Percentiles rank a stretch among this genome's conserved stretches.
Evolutionary conservation across 73 alveolate genomes (phyloP).

Genomic region (Paramecium octaurelia): DNA sequence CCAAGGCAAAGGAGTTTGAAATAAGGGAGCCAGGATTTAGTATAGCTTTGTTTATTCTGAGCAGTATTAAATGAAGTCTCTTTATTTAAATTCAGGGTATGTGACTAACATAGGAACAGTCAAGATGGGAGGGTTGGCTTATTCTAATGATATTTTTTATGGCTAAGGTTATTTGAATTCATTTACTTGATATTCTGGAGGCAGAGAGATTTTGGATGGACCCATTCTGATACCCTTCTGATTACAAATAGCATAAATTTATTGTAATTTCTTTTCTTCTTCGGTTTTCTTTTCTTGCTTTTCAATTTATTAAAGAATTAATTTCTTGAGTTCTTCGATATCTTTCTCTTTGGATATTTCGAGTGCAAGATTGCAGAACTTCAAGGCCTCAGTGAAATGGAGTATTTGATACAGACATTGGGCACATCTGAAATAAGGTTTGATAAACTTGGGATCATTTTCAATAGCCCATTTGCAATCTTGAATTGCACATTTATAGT

Average conservation of each 20-base stretch:
- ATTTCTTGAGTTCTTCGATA: constrained; percentile 4
- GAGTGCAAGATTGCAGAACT: constrained; percentile 36
- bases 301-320: constrained; percentile 17
- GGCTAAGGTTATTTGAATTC: neutral
- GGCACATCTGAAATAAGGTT: constrained; percentile 62
- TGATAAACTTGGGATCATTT: constrained; percentile 48
- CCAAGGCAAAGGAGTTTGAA: constrained; percentile 60
- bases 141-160: constrained; percentile 1
- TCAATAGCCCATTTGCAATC: constrained; percentile 65
- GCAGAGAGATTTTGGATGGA: constrained; percentile 5
- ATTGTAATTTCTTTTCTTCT: constrained; percentile 35
- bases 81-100: constrained; percentile 57
- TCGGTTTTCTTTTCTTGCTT: neutral
- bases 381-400: constrained; percentile 19
- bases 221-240: constrained; percentile 39
- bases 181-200: neutral
- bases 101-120: constrained; percentile 47
- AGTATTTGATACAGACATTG: constrained; percentile 24
- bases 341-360: constrained; percentile 36
- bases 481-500: constrained; percentile 47
- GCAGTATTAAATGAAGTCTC: constrained; percentile 50
- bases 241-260: neutral
- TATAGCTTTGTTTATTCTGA: constrained; percentile 9
- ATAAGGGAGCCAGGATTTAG: constrained; percentile 13
- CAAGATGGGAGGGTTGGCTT: neutral